Conservation (phyloP, 1,284 basidiomycete genomes). For the Ustanciosporium gigantosporum region DNA sequence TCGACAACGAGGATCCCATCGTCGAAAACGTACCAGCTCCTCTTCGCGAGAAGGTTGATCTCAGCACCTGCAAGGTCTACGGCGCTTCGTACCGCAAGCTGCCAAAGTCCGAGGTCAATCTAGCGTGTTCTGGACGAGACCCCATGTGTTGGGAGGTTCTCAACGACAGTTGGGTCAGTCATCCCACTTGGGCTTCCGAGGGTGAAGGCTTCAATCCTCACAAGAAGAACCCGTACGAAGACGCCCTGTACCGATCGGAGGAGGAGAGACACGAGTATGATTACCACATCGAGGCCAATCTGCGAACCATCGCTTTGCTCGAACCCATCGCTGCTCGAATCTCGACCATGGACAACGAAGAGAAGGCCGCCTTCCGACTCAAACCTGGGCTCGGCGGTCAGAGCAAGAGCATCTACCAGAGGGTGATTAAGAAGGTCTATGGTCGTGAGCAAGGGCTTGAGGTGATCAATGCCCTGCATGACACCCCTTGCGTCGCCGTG, state of each 20-base stretch:
- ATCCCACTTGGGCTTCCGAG: slow-evolving; percentile 94
- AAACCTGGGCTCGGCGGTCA: slow-evolving; percentile 86
- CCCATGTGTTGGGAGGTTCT: slow-evolving; percentile 94
- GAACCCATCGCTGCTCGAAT: slow-evolving; percentile 87
- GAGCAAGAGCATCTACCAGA: slow-evolving; percentile 85
- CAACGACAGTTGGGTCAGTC: slow-evolving; percentile 73
- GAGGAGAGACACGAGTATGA: slow-evolving; percentile 99
- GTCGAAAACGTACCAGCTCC: slow-evolving; percentile 62
- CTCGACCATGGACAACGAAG: slow-evolving; percentile 85
- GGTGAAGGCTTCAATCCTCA: slow-evolving; percentile 93
- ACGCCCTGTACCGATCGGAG: slow-evolving; percentile 92
- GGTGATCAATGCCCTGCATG: slow-evolving; percentile 87
- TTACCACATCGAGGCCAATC: slow-evolving; percentile 89
- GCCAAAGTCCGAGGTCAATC: slow-evolving; percentile 79
- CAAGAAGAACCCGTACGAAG: slow-evolving; percentile 96
- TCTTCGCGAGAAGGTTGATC: slow-evolving; percentile 57
- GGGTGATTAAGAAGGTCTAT: slow-evolving; percentile 93
- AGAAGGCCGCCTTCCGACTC: slow-evolving; percentile 80
- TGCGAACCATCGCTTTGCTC: slow-evolving; percentile 86
- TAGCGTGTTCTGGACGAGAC: slow-evolving; percentile 92
- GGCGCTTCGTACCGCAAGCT: slow-evolving; percentile 92
- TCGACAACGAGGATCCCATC: slow-evolving; percentile 63
- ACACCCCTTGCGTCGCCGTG: slow-evolving; percentile 84
- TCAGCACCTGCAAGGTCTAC: slow-evolving; percentile 62
- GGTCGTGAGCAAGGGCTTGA: slow-evolving; percentile 81